Base-by-base conservation (phyloP, 371 early-diverging fungal species). In the Umbelopsis sp. region DNA sequence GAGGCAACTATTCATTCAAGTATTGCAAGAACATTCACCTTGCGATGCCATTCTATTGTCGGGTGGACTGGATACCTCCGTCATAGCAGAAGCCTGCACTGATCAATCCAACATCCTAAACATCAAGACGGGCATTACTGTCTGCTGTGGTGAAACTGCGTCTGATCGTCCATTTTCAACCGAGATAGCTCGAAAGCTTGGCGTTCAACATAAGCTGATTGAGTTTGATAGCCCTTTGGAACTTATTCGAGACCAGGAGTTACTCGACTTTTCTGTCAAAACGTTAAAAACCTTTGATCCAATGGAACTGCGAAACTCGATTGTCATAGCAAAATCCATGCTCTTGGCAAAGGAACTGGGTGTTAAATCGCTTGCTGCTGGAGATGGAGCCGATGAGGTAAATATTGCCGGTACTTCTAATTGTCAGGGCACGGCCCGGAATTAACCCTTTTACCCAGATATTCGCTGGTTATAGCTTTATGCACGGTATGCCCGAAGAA, bases 51-150 rank as follows among this genome's bases (percentile, higher is more conserved):
- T 87, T 44, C 72, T 86, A 18, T 82, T 86, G 52, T 84, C 84
- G 0, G 88, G 86, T 41, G 88, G 88, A 12, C 84, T 88, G 6
- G 88, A 88, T 70, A 88, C 88, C 11, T 84, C 85, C 24, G 82
- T 86, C 70, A 68, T 86, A 4, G 73, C 82, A 32, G 86, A 84
- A 50, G 75, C 74, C 5, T 70, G 79, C 37, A 52, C 57, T 11
- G 37, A 57, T 35, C 57, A 57, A 16, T n/a, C 57, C 6, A 16
- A 22, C 14, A 46, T 63, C 12, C 8, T 48, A 16, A 46, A 29
- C 12, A 50, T 50, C 14, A 51, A 65, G 1, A 35, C 63, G 14
- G 72, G 74, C 8, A 22, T 72, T 18, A 75, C 79, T 2, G 76
- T 74, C 10, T 72, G 81, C 10, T 80, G 79, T 41, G 71, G 69